Base-by-base conservation (phyloP, 2,329 filamentous ascomycete genomes). In the Colletotrichum viniferum region DNA sequence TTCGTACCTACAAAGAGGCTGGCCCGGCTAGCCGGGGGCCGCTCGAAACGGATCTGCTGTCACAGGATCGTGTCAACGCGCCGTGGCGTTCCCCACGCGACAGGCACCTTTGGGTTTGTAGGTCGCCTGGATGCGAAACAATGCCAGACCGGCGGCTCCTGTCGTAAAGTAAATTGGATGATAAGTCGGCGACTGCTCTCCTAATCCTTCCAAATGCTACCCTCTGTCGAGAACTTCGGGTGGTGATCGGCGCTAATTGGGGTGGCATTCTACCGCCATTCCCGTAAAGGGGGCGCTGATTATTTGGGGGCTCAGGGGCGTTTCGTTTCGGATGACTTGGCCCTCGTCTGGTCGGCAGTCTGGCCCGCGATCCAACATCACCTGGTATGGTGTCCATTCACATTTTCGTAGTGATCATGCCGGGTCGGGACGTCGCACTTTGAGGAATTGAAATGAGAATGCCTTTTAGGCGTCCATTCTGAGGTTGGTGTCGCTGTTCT, bases 41-140 rank as follows among this genome's bases (percentile, higher is more conserved):
- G 65, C 55, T 73, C 73, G 69, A 75, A 75, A 75, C 73, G 21
- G 56, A 73, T 75, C 26, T 75, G 73, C 63, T 30, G 73, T 73
- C 69, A 73, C 73, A 75, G 69, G 69, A 64, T 73, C 63, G 69
- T 75, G 62, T 74, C 72, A 74, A 71, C 67, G 56, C 67, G 13
- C 55, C 30, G 58, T 71, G 38, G 68, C 28, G 36, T 61, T 52
- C 60, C 60, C 68, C 68, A 63, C 60, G 56, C 48, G 43, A 64
- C 68, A 61, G 61, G 34, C 61, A 63, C 43, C 61, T 63, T 43
- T 24, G 30, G 61, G 34, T 21, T 63, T 43, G 21, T 3, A 58
- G 4, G 18, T 16, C 65, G 36, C 65, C 30, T 36, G 28, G 48
- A 38, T 55, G 21, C 30, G 62, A 32, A 65, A 65, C 62, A 52